Evolutionary conservation across 108 stramenopile species (phyloP).

Genomic region (Chaetoceros muelleri): DNA sequence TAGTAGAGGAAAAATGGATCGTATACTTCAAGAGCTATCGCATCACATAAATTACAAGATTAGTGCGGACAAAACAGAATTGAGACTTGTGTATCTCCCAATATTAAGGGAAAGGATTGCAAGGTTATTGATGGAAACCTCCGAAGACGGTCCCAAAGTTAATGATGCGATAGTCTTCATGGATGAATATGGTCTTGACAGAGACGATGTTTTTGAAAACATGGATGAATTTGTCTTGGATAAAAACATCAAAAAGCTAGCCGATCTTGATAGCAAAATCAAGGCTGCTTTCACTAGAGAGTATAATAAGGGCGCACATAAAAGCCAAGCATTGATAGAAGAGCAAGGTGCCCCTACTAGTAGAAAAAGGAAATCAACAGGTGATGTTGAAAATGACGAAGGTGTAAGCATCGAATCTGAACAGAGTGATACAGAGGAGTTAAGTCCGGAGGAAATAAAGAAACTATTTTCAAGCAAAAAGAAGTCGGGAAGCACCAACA

Average conservation of each 20-base stretch:
- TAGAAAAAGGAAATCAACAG: constrained; percentile 18
- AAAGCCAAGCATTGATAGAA: constrained; percentile 69
- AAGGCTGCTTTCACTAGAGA: constrained; percentile 79
- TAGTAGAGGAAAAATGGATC: constrained; percentile 57
- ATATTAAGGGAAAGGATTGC: constrained; percentile 52
- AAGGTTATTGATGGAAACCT: constrained; percentile 28
- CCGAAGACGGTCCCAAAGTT: constrained; percentile 28
- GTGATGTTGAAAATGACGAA: constrained; percentile 7
- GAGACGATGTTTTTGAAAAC: constrained; percentile 91
- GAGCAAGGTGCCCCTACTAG: constrained; percentile 48
- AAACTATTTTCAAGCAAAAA: constrained; percentile 18
- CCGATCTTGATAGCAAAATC: constrained; percentile 66
- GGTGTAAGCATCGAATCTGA: constrained; percentile 21
- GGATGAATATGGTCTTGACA: constrained; percentile 89
- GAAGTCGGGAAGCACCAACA: too few species aligned
- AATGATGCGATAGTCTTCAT: constrained; percentile 68
- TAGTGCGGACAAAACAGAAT: constrained; percentile 39
- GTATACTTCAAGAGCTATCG: constrained; percentile 76
- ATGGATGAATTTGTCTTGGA: constrained; percentile 64
- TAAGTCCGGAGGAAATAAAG: constrained; percentile 15
- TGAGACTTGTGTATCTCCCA: constrained; percentile 77
- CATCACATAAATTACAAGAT: constrained; percentile 84
- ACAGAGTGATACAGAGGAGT: constrained; percentile 33
- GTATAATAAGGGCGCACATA: constrained; percentile 73
- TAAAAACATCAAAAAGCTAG: constrained; percentile 35